Evolutionary conservation across 768 basidiomycete genomes (phyloP).

Genomic region (Strobilomyces dryophilus): DNA sequence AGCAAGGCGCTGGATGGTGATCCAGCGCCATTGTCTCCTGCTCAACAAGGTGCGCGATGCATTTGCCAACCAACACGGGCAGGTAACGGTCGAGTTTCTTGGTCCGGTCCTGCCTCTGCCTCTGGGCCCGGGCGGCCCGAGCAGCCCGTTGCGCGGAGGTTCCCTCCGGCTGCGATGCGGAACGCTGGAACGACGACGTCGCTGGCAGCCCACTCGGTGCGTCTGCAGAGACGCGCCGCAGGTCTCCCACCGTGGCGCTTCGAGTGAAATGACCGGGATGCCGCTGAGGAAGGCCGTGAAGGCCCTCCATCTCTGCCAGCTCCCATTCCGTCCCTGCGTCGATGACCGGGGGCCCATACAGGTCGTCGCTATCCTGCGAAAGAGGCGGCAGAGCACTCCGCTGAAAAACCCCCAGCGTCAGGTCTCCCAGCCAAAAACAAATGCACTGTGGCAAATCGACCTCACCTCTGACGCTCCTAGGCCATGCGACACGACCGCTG

Average conservation of each 20-base stretch:
- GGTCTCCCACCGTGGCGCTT: neutral
- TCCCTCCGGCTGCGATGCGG: neutral
- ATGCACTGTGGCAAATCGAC: no score
- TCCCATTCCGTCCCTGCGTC: neutral
- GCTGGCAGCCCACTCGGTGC: no score
- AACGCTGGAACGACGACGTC: neutral
- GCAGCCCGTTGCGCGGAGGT: neutral
- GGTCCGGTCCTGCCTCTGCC: neutral
- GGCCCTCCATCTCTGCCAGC: neutral
- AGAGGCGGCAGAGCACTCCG: no score
- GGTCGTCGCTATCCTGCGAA: neutral
- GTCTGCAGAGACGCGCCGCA: no score
- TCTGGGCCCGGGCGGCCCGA: neutral
- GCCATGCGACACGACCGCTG: no score
- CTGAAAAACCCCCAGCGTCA: no score
- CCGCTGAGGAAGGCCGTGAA: neutral
- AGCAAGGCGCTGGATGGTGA: neutral
- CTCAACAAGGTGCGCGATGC: neutral
- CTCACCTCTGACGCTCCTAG: no score
- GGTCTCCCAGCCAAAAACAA: no score
- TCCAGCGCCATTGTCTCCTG: neutral
- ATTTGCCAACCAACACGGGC: neutral
- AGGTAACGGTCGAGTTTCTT: neutral
- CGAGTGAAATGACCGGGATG: neutral
- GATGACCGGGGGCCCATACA: neutral